Conservation (phyloP, 805 yeast genomes). For the Spathaspora girioi region DNA sequence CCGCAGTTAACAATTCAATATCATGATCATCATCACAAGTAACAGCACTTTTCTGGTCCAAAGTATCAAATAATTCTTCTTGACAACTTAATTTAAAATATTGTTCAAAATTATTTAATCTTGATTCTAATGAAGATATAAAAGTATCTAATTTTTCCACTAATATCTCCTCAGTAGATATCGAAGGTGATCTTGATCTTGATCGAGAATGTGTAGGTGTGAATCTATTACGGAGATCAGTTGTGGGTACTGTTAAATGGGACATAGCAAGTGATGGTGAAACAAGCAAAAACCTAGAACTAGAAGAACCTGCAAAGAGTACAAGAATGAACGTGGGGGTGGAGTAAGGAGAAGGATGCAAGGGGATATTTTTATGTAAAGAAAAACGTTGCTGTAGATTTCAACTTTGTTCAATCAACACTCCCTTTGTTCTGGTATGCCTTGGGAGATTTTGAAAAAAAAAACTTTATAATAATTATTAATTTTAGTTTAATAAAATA, state of each 20-base stretch:
- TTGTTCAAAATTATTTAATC: constrained; percentile 37
- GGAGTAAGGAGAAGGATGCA: too few relatives aligned
- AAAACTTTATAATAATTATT: too few relatives aligned
- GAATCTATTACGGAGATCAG: not conserved
- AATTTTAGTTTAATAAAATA: too few relatives aligned
- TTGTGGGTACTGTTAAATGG: not conserved
- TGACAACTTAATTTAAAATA: constrained; percentile 26
- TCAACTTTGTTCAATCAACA: too few relatives aligned
- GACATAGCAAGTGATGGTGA: not conserved
- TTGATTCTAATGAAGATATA: constrained; percentile 38
- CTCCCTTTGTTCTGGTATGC: too few relatives aligned
- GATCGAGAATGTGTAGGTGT: not conserved
- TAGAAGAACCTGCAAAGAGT: too few relatives aligned
- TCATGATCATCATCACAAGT: not conserved
- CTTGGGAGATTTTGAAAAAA: too few relatives aligned
- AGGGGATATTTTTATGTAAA: too few relatives aligned
- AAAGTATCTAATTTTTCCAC: constrained; percentile 40
- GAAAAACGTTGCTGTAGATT: too few relatives aligned
- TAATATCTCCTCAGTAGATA: constrained; percentile 34
- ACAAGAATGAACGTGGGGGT: too few relatives aligned
- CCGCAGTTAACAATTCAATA: not conserved
- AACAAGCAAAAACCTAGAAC: too few relatives aligned
- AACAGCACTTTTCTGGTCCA: not conserved
- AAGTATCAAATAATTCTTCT: constrained; percentile 1
- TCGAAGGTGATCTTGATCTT: not conserved